Percentiles rank a stretch among this genome's conserved stretches.
phyloP scores from a whole-genome alignment of 345 rosid species.

The Acer yangbiense region DNA sequence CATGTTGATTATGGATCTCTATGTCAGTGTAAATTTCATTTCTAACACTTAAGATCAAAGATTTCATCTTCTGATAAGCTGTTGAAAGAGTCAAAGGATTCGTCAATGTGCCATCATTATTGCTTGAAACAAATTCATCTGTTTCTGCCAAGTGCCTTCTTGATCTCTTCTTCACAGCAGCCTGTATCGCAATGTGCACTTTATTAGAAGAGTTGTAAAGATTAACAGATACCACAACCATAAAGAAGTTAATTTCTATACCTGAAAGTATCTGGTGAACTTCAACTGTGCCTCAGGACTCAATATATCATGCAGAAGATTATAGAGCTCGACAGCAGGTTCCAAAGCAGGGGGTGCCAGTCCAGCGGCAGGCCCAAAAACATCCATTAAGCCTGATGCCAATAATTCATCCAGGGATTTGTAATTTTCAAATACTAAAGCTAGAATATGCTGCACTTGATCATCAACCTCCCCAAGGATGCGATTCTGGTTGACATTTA shows the following conservation, averaged over 20 bases:
- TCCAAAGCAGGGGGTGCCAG: conserved; percentile 74
- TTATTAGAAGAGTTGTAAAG: conserved; percentile 10
- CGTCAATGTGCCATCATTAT: conserved; percentile 44
- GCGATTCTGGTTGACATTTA: conserved; percentile 63
- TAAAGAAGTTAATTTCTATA: conserved; percentile 24
- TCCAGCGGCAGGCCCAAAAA: conserved; percentile 75
- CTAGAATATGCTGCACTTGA: conserved; percentile 78
- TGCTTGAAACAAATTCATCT: conserved; percentile 65
- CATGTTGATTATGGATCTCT: conserved; percentile 72
- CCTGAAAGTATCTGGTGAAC: conserved; percentile 89
- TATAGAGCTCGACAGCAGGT: conserved; percentile 86
- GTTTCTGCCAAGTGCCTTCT: conserved; percentile 76
- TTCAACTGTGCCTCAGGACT: conserved; percentile 83
- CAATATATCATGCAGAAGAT: conserved; percentile 83
- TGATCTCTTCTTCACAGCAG: conserved; percentile 84
- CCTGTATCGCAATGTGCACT: conserved; percentile 43
- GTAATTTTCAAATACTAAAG: conserved; percentile 78
- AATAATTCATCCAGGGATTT: conserved; percentile 80
- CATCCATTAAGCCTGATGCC: conserved; percentile 71
- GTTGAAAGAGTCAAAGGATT: conserved; percentile 53
- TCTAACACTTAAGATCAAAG: conserved; percentile 60
- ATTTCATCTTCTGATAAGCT: conserved; percentile 83
- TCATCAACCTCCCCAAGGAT: conserved; percentile 85
- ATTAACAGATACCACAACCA: conserved; percentile 8
- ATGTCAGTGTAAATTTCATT: conserved; percentile 83